These are phyloP conservation scores for Cercospora sp. DNA, from an alignment of 2,329 filamentous ascomycete genomes.

Conservation along the genomic window DNA sequence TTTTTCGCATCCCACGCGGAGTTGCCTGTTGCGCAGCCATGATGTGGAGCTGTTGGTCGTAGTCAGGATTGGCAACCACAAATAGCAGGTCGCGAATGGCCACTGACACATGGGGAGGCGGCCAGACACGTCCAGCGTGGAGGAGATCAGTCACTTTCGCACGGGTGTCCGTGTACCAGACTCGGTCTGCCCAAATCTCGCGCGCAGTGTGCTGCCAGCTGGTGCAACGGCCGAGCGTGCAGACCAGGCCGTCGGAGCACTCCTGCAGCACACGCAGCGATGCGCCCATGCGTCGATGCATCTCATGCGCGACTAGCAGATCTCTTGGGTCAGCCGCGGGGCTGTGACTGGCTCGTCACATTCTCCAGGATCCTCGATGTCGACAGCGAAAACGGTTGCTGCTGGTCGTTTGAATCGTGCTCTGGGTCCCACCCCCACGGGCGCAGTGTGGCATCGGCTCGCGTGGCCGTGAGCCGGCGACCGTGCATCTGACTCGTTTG, in stretches of 20 bases:
- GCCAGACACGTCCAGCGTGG: background rate
- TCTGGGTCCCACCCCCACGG: conserved; percentile 6
- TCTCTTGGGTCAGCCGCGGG: conserved; percentile 10
- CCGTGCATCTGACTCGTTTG: conserved; percentile 7
- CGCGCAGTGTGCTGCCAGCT: background rate
- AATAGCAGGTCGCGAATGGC: background rate
- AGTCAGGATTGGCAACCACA: background rate
- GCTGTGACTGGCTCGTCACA: conserved; percentile 16
- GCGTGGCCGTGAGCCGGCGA: background rate
- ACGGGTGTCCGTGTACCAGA: background rate
- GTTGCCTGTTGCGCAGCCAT: background rate
- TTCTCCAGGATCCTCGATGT: conserved; percentile 8
- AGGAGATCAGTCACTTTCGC: background rate
- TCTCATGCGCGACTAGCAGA: background rate
- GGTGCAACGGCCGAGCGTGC: background rate
- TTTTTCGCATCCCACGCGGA: conserved; percentile 2
- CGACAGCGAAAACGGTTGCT: conserved; percentile 1
- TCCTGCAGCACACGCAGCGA: background rate
- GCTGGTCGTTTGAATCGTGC: background rate
- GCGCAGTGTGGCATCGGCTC: background rate
- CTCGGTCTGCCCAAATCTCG: background rate
- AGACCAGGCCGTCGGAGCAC: background rate
- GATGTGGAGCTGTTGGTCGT: background rate
- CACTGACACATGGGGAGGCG: background rate
- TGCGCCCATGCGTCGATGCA: conserved; percentile 8